Base-by-base conservation (phyloP, 805 yeast genomes). In the Sugiyamaella lignohabitans region DNA sequence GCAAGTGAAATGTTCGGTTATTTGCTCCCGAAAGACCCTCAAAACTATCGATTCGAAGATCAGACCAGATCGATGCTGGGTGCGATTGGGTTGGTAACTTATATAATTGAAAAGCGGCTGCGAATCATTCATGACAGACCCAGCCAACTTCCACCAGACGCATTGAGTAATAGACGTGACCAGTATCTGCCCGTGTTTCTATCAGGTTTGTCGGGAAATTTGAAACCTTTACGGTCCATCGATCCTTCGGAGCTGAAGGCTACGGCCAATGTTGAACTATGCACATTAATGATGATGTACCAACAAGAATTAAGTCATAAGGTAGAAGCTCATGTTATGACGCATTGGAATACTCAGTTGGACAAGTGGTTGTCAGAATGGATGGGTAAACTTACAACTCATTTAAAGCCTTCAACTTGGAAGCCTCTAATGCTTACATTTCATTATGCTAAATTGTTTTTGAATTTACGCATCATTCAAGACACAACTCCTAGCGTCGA, bases 321-420 rank as follows among this genome's bases (percentile, higher is more conserved):
- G 43, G 21, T 40, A 23, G 45, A 47, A 19, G 21, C 39, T 2
- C 41, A 36, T 19, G 43, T 48, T 17, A 41, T 54, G 27, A 20
- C 42, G 5, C 52, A 52, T 30, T 54, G 55, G 56, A 54, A 54
- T 43, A 42, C 38, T 32, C 55, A 53, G 40, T 46, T 54, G 8
- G 56, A 53, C 32, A 53, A 47, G 40, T 54, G 58, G 58, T 48
- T 54, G 4, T 30, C 50, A 14, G 53, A 52, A 38, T 54, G 58
- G 58, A 47, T 50, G 38, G 53, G 53, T 21, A 50, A 48, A 21
- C 42, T 53, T 18, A 44, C 53, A 2, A 50, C 49, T 5, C 51
- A 45, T 32, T 42, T 54, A 35, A 41, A 39, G 24, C 58, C 58
- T 16, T 53, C 56, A 8, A 38, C 49, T 2, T 53, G 55, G 53